A percentile compares a stretch with the other conserved stretches of the same genome.
Conservation (phyloP, 2,329 filamentous ascomycete genomes). For the Alternaria sp. region DNA sequence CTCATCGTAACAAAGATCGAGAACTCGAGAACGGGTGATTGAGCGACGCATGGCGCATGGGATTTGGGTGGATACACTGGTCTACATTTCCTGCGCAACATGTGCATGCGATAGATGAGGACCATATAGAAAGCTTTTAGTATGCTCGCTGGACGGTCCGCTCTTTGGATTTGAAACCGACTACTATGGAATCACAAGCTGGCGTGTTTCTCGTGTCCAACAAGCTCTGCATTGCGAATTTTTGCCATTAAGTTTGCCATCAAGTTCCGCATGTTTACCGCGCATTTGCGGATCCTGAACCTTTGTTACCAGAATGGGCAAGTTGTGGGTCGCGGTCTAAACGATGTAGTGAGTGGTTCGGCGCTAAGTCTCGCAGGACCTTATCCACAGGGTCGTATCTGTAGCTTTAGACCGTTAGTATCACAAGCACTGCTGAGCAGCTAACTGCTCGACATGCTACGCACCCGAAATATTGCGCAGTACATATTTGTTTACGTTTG, state of each 20-base stretch:
- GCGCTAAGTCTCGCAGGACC: neutral
- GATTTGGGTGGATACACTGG: neutral
- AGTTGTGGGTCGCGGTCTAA: neutral
- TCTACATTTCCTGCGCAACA: neutral
- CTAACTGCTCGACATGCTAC: too few species aligned
- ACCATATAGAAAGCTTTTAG: neutral
- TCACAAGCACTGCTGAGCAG: neutral
- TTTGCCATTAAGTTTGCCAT: neutral
- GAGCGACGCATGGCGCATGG: neutral
- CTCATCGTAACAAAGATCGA: conserved; percentile 86
- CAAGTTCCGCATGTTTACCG: neutral
- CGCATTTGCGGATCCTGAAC: neutral
- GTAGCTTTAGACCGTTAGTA: neutral
- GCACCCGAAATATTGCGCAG: accelerated
- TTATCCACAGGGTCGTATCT: neutral
- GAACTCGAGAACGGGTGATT: conserved; percentile 64
- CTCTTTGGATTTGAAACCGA: neutral
- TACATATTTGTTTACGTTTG: too few species aligned
- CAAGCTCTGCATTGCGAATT: neutral
- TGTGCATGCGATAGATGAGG: neutral
- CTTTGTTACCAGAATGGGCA: neutral
- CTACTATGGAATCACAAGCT: neutral
- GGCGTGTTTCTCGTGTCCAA: neutral
- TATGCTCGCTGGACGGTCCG: neutral
- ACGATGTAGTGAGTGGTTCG: neutral